Base-by-base conservation (phyloP, 331 rosid species). In the Saraca asoca region DNA sequence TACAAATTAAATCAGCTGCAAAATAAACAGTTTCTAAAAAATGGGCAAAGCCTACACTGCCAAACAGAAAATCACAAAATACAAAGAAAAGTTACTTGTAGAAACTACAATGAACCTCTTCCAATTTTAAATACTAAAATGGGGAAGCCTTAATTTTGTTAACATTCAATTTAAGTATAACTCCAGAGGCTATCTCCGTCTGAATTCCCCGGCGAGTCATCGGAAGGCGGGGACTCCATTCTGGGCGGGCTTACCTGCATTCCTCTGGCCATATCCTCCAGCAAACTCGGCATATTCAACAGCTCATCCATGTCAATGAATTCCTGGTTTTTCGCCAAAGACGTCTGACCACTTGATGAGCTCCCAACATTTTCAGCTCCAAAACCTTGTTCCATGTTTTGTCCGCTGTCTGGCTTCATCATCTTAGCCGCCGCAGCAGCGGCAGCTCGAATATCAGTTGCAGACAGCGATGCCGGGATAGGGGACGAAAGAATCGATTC, bases 181-280 rank as follows among this genome's bases (percentile, higher is more conserved):
- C 90, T 88, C 98, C 98, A 93, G 7, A 93, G 89, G 67, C 52
- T 77, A 45, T 85, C 95, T 13, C 83, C 88, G 9, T 81, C 87
- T 0, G 97, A 90, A 57, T 85, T 76, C 2, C 59, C 75, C 0
- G 96, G 88, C 8, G 96, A 86, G 12, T 88, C 82, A 37, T 84
- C 91, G 0, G 94, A 77, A 7, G 95, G 75, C 15, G 73, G 74
- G 3, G 93, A 78, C 13, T 15, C 56, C 4, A 84, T 86, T 84
- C 97, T 82, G 0, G 97, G 98, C 2, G 98, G 98, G 52, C 97
- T 93, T 18, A 93, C 84, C 68, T 90, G 91, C 98, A 93, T 86
- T 81, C 98, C 98, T 62, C 84, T 81, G 12, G 98, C 98, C 98
- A 93, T 90, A 24, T 93, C 89, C 33, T 78, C 91, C 42, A 90